These are phyloP conservation scores for Pezicula rhizophila DNA, from an alignment of 2,329 filamentous ascomycete species.

Conservation along the genomic window DNA sequence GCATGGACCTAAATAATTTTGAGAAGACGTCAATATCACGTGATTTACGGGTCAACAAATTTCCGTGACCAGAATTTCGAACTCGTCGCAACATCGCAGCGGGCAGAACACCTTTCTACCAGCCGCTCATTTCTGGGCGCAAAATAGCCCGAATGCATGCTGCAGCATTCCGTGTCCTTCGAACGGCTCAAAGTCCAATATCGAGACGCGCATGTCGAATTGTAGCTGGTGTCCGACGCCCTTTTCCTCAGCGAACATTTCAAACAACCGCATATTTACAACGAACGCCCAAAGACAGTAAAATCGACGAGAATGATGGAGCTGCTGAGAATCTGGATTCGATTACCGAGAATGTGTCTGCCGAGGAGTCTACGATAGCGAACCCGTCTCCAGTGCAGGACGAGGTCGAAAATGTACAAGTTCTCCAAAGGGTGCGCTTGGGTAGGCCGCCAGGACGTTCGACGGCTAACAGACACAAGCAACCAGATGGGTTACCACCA, in stretches of 20 bases:
- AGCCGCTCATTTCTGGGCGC: slow-evolving; percentile 21
- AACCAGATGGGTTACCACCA: slow-evolving; percentile 36
- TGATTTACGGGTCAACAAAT: too few relatives aligned
- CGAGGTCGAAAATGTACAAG: background rate
- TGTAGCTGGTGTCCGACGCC: slow-evolving; percentile 21
- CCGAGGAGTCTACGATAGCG: slow-evolving; percentile 8
- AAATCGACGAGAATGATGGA: slow-evolving; percentile 7
- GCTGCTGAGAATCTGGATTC: slow-evolving; percentile 4
- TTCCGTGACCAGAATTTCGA: too few relatives aligned
- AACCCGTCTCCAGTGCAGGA: slow-evolving; percentile 1
- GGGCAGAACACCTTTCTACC: background rate
- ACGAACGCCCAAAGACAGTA: slow-evolving; percentile 17
- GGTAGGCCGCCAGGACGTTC: slow-evolving; percentile 13
- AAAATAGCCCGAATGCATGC: slow-evolving; percentile 26
- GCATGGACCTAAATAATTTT: too few relatives aligned
- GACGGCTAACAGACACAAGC: slow-evolving; percentile 15
- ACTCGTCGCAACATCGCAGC: too few relatives aligned
- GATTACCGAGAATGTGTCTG: slow-evolving; percentile 4
- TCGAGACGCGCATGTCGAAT: slow-evolving; percentile 24
- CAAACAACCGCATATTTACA: slow-evolving; percentile 21
- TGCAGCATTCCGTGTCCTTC: slow-evolving; percentile 21
- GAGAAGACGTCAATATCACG: too few relatives aligned
- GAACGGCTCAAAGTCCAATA: slow-evolving; percentile 21
- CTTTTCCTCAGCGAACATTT: slow-evolving; percentile 22
- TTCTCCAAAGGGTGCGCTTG: slow-evolving; percentile 9